phyloP scores from a whole-genome alignment of 495 filamentous ascomycete genomes.

The Aspergillus saccharolyticus region DNA sequence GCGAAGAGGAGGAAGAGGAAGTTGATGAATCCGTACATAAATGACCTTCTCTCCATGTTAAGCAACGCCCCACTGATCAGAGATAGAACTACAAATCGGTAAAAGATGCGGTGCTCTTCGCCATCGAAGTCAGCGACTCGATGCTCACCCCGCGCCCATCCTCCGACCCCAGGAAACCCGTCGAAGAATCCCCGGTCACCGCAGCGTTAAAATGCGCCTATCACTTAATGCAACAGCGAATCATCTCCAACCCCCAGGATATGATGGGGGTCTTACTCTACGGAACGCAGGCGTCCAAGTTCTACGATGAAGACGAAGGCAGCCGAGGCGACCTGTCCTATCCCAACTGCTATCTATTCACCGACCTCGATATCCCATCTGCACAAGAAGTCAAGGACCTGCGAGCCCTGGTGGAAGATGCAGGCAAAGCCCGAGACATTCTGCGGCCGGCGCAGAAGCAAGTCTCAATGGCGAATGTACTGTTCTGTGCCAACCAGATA shows the following conservation, averaged over 20 bases:
- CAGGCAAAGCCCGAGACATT: conserved; percentile 55
- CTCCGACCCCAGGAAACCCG: conserved; percentile 64
- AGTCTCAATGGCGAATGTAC: conserved; percentile 79
- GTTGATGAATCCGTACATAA: conserved; percentile 62
- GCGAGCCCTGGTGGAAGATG: conserved; percentile 68
- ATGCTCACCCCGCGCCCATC: conserved; percentile 71
- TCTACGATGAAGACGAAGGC: conserved; percentile 62
- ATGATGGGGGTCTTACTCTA: conserved; percentile 98
- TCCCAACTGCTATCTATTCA: conserved; percentile 88
- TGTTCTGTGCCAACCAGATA: conserved; percentile 94
- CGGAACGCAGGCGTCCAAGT: conserved; percentile 81
- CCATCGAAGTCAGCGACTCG: conserved; percentile 86
- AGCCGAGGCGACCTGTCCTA: conserved; percentile 60
- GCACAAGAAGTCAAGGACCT: conserved; percentile 81
- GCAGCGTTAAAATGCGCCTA: conserved; percentile 95
- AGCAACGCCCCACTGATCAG: conserved; percentile 1
- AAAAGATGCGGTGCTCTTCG: conserved; percentile 96
- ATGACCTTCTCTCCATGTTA: background rate
- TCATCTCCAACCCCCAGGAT: conserved; percentile 92
- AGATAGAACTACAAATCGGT: conserved; percentile 79
- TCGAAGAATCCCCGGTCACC: conserved; percentile 63
- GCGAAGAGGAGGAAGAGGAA: conserved; percentile 63
- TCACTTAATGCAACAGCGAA: conserved; percentile 92
- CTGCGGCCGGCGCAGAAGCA: conserved; percentile 63
- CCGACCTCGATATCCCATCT: conserved; percentile 81